Base-by-base conservation (phyloP, 805 yeast species). In the Starmerella lactis-condensi region DNA sequence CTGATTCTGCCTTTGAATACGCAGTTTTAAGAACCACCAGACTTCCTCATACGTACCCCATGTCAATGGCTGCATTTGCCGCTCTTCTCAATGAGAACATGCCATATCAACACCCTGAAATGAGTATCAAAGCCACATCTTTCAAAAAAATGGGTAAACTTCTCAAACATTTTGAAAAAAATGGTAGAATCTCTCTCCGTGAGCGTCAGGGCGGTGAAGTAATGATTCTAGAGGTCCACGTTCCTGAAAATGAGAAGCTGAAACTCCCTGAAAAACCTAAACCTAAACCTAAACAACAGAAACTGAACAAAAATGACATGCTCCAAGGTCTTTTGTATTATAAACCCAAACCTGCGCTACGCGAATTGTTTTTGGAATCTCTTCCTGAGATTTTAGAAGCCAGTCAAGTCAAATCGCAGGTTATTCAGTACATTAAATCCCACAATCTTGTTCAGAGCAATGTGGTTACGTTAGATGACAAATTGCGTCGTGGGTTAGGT, bases 71-170 rank as follows among this genome's bases (percentile, higher is more conserved):
- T 0, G 65, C 62, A 15, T 75, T 85, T 51, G 46, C 48, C 6
- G 34, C 43, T 5, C 72, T 83, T 62, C 65, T 89, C 0, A 65
- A 62, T 26, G 71, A 72, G 30, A 78, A 81, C 52, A 52, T 85
- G n/a, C 91, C 93, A 2, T 45, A 40, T 28, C 39, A 39, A 22
- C 48, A 50, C 31, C 61, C 66, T 1, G 42, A 40, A 7, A 42
- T 54, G 16, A 35, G 30, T 17, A 64, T 75, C 33, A 83, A 82
- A 52, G 75, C 70, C 46, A 72, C 93, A 0, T 67, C 82, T 3
- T 85, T 92, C 92, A 82, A 77, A 52, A 85, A 85, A 47, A 69
- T 85, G 4, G 65, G 82, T 10, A 83, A 82, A 50, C 81, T 74
- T 46, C 55, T 85, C 33, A 85, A 81, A 47, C 72, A 76, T 5